A percentile compares a stretch with the other conserved stretches of the same genome.
These are phyloP conservation scores for Candida ascalaphidarum DNA, from an alignment of 805 yeast genomes.

Conservation along the genomic window DNA sequence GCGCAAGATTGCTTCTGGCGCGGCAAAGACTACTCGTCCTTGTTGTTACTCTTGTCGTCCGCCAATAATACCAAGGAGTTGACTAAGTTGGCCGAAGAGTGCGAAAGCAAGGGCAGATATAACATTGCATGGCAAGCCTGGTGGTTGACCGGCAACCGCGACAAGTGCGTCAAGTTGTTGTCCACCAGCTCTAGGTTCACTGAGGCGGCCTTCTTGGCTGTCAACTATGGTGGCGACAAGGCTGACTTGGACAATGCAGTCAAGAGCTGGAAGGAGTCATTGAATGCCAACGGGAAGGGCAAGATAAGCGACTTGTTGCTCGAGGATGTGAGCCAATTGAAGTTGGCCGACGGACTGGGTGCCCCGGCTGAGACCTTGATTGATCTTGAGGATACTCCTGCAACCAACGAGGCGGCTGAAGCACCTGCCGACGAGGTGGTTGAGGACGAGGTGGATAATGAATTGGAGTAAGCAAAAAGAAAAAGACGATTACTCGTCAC, in stretches of 20 bases:
- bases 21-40: constrained; percentile 75
- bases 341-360: constrained; percentile 7
- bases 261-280: constrained; percentile 57
- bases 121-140: constrained; percentile 87
- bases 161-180: constrained; percentile 56
- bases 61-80: constrained; percentile 62
- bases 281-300: constrained; percentile 42
- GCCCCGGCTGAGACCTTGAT: constrained; percentile 7
- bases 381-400: constrained; percentile 9
- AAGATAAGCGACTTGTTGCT: constrained; percentile 56
- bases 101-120: constrained; percentile 69
- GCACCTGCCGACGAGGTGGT: background rate
- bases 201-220: constrained; percentile 79
- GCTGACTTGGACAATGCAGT: constrained; percentile 41
- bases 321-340: constrained; percentile 23
- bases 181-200: constrained; percentile 60
- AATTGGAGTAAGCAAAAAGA: constrained; percentile 3
- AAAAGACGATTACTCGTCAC: too few species aligned
- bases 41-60: constrained; percentile 75
- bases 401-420: too few species aligned
- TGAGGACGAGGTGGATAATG: background rate
- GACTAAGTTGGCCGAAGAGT: constrained; percentile 52
- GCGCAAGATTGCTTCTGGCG: constrained; percentile 75
- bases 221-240: constrained; percentile 47
- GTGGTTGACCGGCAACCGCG: constrained; percentile 76